Conservation (phyloP, 805 yeast species). For the Yarrowia keelungensis region DNA sequence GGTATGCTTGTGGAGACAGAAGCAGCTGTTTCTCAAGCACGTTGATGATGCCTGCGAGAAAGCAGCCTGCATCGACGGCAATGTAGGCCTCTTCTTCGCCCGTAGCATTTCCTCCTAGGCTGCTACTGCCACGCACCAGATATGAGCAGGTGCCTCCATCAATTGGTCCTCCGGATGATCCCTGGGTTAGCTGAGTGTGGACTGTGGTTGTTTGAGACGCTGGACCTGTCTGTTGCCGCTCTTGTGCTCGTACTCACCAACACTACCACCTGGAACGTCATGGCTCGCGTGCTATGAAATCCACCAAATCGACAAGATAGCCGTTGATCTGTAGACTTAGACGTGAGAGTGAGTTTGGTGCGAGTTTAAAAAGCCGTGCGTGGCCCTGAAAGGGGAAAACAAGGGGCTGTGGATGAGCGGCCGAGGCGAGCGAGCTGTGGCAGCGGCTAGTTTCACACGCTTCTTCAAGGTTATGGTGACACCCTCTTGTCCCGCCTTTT, state of each 20-base stretch:
- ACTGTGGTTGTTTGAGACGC: too few relatives aligned
- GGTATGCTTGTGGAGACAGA: slow-evolving; percentile 10
- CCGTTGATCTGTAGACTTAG: slow-evolving; percentile 4
- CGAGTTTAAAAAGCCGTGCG: slow-evolving; percentile 36
- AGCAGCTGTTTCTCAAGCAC: slow-evolving; percentile 45
- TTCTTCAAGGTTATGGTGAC: too few relatives aligned
- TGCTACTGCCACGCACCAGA: slow-evolving; percentile 57
- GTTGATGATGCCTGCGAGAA: slow-evolving; percentile 63
- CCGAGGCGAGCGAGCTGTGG: too few relatives aligned
- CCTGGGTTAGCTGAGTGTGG: slow-evolving; percentile 48
- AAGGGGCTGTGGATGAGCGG: too few relatives aligned
- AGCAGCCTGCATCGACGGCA: slow-evolving; percentile 82
- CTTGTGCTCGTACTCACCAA: slow-evolving; percentile 42
- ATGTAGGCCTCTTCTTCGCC: slow-evolving; percentile 50
- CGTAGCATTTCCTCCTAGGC: too few relatives aligned
- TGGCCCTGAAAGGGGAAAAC: neutral
- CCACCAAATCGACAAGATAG: slow-evolving; percentile 18
- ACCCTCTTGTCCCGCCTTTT: too few relatives aligned
- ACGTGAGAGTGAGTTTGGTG: slow-evolving; percentile 29
- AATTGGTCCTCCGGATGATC: slow-evolving; percentile 86
- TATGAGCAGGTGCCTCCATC: slow-evolving; percentile 74
- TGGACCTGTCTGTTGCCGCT: too few relatives aligned
- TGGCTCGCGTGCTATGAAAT: slow-evolving; percentile 29
- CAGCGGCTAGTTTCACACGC: too few relatives aligned
- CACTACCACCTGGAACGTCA: slow-evolving; percentile 45